Evolutionary conservation across 2,329 filamentous ascomycete species (phyloP).

Genomic region (Xylaria sp.): DNA sequence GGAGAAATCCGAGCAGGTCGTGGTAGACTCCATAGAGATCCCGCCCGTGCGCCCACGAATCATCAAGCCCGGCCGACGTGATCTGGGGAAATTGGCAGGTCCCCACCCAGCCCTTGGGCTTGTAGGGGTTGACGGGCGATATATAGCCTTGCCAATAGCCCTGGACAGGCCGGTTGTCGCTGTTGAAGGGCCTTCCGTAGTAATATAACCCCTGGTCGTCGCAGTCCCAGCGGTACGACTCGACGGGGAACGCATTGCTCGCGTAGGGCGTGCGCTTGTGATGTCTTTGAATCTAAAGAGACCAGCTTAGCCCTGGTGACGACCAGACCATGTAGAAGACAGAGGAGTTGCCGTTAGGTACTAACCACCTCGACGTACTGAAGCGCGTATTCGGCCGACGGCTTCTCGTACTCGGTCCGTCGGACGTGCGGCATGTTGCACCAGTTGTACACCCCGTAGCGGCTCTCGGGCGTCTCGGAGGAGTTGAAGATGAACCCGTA

Average conservation of each 20-base stretch:
- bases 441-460: slow-evolving; percentile 73
- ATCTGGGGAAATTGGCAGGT: slow-evolving; percentile 84
- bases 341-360: too few relatives aligned
- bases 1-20: slow-evolving; percentile 68
- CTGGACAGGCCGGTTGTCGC: slow-evolving; percentile 40
- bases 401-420: slow-evolving; percentile 61
- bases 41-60: slow-evolving; percentile 75
- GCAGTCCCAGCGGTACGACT: slow-evolving; percentile 74
- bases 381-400: slow-evolving; percentile 61
- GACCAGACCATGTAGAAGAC: neutral
- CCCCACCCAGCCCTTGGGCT: slow-evolving; percentile 67
- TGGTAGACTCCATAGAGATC: slow-evolving; percentile 79
- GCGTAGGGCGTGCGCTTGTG: slow-evolving; percentile 85
- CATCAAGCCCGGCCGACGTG: slow-evolving; percentile 69
- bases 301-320: neutral
- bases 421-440: slow-evolving; percentile 91
- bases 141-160: slow-evolving; percentile 69
- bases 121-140: slow-evolving; percentile 67
- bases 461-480: slow-evolving; percentile 57
- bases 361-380: slow-evolving; percentile 75
- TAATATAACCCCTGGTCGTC: slow-evolving; percentile 70
- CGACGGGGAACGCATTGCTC: slow-evolving; percentile 74
- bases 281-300: slow-evolving; percentile 74
- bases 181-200: slow-evolving; percentile 61
- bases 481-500: slow-evolving; percentile 77